Evolutionary conservation across 2,329 filamentous ascomycete genomes (phyloP).

Genomic region (Aureobasidium leucospermi): DNA sequence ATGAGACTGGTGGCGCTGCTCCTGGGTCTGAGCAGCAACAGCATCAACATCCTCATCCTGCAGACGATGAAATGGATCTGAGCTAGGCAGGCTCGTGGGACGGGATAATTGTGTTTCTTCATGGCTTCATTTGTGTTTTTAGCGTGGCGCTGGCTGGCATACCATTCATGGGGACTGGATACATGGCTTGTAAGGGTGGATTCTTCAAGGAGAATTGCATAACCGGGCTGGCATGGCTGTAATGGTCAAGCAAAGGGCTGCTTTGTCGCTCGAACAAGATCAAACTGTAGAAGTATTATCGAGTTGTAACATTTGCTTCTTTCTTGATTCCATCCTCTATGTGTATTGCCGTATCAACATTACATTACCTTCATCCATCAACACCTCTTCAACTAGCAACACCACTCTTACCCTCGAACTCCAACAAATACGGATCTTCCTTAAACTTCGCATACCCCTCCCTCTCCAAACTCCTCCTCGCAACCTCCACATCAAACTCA

Average conservation of each 20-base stretch:
- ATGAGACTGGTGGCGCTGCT: conserved; percentile 32
- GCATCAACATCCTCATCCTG: conserved; percentile 21
- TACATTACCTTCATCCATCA: not conserved
- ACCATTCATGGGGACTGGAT: not conserved
- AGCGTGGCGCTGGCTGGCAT: conserved; percentile 10
- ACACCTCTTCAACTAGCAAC: conserved; percentile 21
- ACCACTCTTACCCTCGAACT: conserved; percentile 26
- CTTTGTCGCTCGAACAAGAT: too few relatives aligned
- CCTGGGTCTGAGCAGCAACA: conserved; percentile 15
- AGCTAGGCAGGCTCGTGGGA: conserved; percentile 14
- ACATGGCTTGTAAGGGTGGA: not conserved
- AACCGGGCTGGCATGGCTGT: not conserved
- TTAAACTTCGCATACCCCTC: conserved; percentile 51
- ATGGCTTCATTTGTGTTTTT: not conserved
- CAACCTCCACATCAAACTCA: conserved; percentile 77
- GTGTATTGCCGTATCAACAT: not conserved
- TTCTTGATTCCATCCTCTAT: not conserved
- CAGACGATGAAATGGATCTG: conserved; percentile 33
- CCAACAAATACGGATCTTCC: conserved; percentile 35
- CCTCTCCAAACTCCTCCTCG: conserved; percentile 62
- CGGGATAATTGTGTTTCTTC: not conserved
- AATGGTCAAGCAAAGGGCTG: too few relatives aligned
- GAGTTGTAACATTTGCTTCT: not conserved
- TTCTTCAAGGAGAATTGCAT: not conserved
- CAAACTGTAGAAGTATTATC: not conserved